phyloP scores from a whole-genome alignment of 768 basidiomycete genomes.

The Filobasidium wieringae region DNA sequence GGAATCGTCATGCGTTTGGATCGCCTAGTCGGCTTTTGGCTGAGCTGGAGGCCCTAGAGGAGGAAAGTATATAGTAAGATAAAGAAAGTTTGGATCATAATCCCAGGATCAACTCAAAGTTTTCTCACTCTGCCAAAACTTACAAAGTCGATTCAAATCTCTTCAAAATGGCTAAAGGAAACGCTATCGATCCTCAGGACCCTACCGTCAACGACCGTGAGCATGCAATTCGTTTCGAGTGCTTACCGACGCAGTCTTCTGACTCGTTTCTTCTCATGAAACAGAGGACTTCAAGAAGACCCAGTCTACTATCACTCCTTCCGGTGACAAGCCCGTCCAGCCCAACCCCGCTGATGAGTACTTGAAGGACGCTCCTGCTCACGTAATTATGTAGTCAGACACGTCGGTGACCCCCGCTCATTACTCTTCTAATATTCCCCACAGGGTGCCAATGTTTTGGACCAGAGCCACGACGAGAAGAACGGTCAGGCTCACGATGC shows the following conservation, averaged over 20 bases:
- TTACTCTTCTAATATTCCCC: not conserved
- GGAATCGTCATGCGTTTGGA: no score
- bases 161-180: conserved; percentile 6
- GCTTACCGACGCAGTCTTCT: not conserved
- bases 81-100: not conserved
- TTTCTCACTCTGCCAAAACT: not conserved
- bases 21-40: no score
- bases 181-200: conserved; percentile 6
- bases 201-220: conserved; percentile 7
- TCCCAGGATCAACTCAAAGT: not conserved
- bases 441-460: conserved; percentile 3
- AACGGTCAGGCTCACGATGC: conserved; percentile 4
- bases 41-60: no score
- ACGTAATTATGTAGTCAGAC: not conserved
- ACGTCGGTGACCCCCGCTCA: not conserved
- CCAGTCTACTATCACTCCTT: conserved; percentile 4
- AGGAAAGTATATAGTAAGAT: no score
- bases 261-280: not conserved
- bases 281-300: conserved; percentile 16
- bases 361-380: conserved; percentile 9
- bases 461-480: conserved; percentile 9
- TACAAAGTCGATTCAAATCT: not conserved
- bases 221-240: not conserved
- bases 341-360: conserved; percentile 2
- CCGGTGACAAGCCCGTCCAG: conserved; percentile 9